Evolutionary conservation across 2,329 filamentous ascomycete species (phyloP).

Genomic region (Aspergillus sojae): DNA sequence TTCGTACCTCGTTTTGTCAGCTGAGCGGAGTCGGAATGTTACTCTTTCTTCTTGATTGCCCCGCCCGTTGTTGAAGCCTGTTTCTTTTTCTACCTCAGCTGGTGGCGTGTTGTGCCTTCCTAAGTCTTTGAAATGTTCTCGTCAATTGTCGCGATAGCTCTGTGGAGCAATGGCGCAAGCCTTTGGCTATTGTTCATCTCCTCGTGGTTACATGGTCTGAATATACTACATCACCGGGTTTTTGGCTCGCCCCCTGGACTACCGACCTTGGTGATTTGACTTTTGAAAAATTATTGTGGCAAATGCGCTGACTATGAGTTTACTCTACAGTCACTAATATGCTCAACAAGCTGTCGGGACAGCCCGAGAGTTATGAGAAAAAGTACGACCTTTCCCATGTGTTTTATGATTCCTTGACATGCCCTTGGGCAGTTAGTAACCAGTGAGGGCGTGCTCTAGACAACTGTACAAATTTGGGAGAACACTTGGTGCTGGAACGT

Average conservation of each 20-base stretch:
- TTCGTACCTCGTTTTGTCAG: not conserved
- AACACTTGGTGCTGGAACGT: constrained; percentile 94
- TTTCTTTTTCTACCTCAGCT: not conserved
- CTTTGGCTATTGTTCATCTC: constrained; percentile 8
- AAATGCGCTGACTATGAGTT: not conserved
- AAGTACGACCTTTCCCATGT: constrained; percentile 63
- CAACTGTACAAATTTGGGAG: constrained; percentile 88
- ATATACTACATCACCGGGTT: not conserved
- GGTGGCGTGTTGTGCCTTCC: not conserved
- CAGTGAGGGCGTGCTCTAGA: constrained; percentile 50
- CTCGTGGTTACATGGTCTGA: constrained; percentile 14
- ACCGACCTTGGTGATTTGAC: not conserved
- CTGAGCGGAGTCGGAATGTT: constrained; percentile 8
- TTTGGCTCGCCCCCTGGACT: not conserved
- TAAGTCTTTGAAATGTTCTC: constrained; percentile 4
- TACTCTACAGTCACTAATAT: constrained; percentile 75
- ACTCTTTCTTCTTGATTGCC: constrained; percentile 1
- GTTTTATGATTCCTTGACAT: constrained; percentile 9
- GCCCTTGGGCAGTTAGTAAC: constrained; percentile 13
- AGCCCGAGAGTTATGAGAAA: constrained; percentile 98
- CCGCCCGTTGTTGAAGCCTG: not conserved
- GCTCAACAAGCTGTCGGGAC: constrained; percentile 93
- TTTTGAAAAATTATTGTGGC: not conserved
- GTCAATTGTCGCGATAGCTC: not conserved
- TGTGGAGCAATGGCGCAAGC: constrained; percentile 10